These are phyloP conservation scores for Castanea sativa DNA, from an alignment of 306 rosid species.

Conservation along the genomic window DNA sequence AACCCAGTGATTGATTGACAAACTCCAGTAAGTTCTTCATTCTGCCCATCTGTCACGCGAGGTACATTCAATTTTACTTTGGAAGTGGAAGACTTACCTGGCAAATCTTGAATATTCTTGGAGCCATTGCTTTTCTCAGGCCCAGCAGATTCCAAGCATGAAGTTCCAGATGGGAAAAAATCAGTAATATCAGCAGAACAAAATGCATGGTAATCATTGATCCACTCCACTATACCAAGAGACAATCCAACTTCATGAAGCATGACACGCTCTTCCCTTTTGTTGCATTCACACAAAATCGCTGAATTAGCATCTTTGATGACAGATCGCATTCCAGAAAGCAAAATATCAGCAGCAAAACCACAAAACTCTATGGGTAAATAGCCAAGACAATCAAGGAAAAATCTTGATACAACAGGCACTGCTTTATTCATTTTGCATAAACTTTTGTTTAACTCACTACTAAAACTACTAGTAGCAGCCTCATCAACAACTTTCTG, in stretches of 20 bases:
- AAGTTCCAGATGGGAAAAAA: slow-evolving; percentile 23
- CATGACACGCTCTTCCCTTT: slow-evolving; percentile 65
- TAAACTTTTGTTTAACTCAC: slow-evolving; percentile 35
- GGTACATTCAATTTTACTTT: slow-evolving; percentile 35
- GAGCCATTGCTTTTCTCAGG: slow-evolving; percentile 24
- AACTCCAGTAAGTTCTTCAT: slow-evolving; percentile 27
- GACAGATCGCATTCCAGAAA: slow-evolving; percentile 74
- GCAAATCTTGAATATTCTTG: slow-evolving; percentile 28
- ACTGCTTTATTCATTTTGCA: slow-evolving; percentile 42
- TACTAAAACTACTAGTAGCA: slow-evolving; percentile 34
- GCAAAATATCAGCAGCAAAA: slow-evolving; percentile 74
- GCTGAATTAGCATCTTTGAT: slow-evolving; percentile 68
- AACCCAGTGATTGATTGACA: slow-evolving; percentile 17
- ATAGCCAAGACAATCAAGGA: slow-evolving; percentile 68
- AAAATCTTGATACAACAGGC: slow-evolving; percentile 57
- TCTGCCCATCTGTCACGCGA: slow-evolving; percentile 12
- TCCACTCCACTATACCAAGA: slow-evolving; percentile 80
- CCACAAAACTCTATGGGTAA: slow-evolving; percentile 67
- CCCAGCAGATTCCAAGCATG: slow-evolving; percentile 32
- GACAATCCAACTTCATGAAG: slow-evolving; percentile 87
- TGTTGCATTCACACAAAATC: slow-evolving; percentile 67
- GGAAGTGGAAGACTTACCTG: slow-evolving; percentile 29
- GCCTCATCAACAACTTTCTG: slow-evolving; percentile 19
- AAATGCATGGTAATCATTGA: slow-evolving; percentile 57
- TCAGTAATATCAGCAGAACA: slow-evolving; percentile 34